Percentiles rank a stretch among this genome's conserved stretches.
phyloP scores from a whole-genome alignment of 345 rosid species.

The Syzygium grande region DNA sequence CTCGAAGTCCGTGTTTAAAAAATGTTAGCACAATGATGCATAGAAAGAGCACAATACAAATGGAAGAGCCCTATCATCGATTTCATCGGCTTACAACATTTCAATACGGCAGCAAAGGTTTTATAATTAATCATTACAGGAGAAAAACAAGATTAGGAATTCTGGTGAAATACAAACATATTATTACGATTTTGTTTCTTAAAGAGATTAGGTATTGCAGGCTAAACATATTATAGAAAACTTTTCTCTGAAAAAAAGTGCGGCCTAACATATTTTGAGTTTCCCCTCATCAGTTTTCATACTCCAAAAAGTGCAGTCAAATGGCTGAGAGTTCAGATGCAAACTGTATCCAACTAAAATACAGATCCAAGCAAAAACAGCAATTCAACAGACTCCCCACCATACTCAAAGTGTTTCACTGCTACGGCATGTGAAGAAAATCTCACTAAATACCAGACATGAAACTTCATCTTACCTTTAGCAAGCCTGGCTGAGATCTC shows the following conservation, averaged over 20 bases:
- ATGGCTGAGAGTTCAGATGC: background rate
- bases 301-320: background rate
- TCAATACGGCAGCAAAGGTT: background rate
- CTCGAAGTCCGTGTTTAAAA: constrained; percentile 59
- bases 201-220: background rate
- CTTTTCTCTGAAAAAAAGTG: background rate
- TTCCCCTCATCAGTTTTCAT: background rate
- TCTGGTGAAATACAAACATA: background rate
- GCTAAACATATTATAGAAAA: background rate
- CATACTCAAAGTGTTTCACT: background rate
- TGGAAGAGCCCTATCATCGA: background rate
- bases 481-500: constrained; percentile 53
- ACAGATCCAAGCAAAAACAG: background rate
- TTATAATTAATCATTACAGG: background rate
- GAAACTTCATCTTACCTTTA: constrained; percentile 39
- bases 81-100: background rate
- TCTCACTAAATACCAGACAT: background rate
- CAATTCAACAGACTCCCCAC: background rate
- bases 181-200: background rate
- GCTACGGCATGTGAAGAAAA: background rate
- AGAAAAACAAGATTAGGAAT: background rate
- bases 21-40: constrained; percentile 2
- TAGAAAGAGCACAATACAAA: background rate
- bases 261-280: background rate
- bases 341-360: background rate